phyloP scores from a whole-genome alignment of 345 rosid genomes.

The Toxicodendron radicans region DNA sequence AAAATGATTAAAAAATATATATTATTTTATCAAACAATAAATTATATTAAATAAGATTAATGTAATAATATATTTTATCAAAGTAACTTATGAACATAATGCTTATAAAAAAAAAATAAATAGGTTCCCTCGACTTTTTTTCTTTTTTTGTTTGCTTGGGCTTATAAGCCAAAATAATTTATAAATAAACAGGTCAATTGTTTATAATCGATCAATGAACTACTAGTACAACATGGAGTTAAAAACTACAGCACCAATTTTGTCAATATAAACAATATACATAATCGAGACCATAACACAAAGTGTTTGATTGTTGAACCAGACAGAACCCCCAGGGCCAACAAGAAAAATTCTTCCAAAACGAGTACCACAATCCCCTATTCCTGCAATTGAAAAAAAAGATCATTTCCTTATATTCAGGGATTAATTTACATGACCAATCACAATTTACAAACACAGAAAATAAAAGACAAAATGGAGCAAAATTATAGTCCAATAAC shows the following conservation, averaged over 20 bases:
- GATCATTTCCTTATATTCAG: background rate
- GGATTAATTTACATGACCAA: background rate
- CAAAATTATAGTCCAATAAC: background rate
- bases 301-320: background rate
- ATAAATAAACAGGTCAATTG: too few species aligned
- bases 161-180: too few species aligned
- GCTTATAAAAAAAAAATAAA: too few species aligned
- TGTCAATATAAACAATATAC: background rate
- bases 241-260: background rate
- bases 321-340: background rate
- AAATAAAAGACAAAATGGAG: background rate
- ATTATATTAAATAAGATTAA: too few species aligned
- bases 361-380: background rate
- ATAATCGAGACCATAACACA: background rate
- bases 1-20: too few species aligned
- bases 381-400: constrained; percentile 15
- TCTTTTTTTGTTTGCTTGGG: too few species aligned
- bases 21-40: too few species aligned
- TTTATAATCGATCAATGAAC: background rate
- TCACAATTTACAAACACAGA: background rate
- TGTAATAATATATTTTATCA: too few species aligned
- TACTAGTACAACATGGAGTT: background rate
- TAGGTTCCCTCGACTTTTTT: too few species aligned
- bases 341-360: constrained; percentile 1
- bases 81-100: too few species aligned